Evolutionary conservation across 805 yeast species (phyloP).

Genomic region (Saccharomyces eubayanus): DNA sequence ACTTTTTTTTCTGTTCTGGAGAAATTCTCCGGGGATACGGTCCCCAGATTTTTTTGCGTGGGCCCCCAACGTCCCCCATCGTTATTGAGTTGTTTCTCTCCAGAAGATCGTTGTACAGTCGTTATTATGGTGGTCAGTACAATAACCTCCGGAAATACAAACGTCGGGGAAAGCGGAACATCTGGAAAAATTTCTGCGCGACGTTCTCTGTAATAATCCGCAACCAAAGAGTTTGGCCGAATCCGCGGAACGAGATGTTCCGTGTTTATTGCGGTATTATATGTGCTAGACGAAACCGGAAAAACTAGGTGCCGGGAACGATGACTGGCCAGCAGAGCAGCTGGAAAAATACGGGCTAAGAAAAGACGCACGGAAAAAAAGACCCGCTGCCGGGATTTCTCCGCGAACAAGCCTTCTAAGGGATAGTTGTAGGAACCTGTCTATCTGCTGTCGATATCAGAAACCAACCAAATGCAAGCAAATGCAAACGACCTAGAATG

Average conservation of each 20-base stretch:
- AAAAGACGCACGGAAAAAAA: neutral
- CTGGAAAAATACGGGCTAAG: neutral
- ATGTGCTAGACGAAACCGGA: neutral
- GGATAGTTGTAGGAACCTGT: neutral
- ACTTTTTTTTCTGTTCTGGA: neutral
- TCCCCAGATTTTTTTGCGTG: neutral
- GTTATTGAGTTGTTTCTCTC: neutral
- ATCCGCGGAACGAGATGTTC: neutral
- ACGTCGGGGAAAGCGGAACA: neutral
- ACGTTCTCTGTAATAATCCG: neutral
- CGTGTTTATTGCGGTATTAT: neutral
- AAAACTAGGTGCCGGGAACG: neutral
- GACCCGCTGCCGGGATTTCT: neutral
- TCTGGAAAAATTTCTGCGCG: neutral
- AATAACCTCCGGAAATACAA: neutral
- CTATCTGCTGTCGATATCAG: neutral
- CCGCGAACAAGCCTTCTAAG: neutral
- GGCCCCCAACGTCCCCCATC: neutral
- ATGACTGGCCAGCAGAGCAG: neutral
- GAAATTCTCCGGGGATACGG: neutral
- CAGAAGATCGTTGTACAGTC: neutral
- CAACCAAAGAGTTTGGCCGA: neutral
- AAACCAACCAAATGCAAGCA: neutral
- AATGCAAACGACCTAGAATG: neutral
- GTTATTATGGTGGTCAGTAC: neutral